phyloP scores from a whole-genome alignment of 1,139 yeast species.

The Suhomyces ambrosiae region DNA sequence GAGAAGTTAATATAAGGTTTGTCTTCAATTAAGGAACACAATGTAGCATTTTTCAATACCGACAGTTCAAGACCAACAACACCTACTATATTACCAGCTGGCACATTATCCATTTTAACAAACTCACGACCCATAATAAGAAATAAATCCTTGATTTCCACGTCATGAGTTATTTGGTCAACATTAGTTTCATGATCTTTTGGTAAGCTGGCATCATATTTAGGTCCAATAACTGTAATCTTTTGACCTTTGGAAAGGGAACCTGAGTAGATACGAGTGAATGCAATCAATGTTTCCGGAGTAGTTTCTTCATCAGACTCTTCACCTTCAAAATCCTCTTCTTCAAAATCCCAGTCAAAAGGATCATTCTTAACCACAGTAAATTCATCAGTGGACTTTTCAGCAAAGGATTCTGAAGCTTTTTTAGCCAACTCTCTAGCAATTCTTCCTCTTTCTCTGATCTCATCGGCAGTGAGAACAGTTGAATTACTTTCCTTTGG shows the following conservation, averaged over 20 bases:
- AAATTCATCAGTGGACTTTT: conserved; percentile 26
- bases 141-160: conserved; percentile 66
- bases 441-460: conserved; percentile 63
- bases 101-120: conserved; percentile 74
- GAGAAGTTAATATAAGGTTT: conserved; percentile 74
- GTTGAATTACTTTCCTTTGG: conserved; percentile 53
- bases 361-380: conserved; percentile 21
- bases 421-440: conserved; percentile 72
- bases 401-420: conserved; percentile 64
- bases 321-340: conserved; percentile 38
- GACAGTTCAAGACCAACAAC: conserved; percentile 87
- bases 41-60: conserved; percentile 83
- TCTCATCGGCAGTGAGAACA: conserved; percentile 55
- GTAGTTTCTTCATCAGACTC: conserved; percentile 49
- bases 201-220: conserved; percentile 74
- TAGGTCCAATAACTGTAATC: conserved; percentile 79
- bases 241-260: conserved; percentile 73
- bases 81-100: conserved; percentile 95
- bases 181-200: conserved; percentile 40
- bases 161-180: conserved; percentile 49
- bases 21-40: conserved; percentile 49
- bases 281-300: conserved; percentile 76
- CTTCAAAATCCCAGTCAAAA: conserved; percentile 52
- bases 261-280: conserved; percentile 89
- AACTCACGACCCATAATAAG: conserved; percentile 93